Conservation (phyloP, 2,329 filamentous ascomycete species). For the Mollisia scopiformis region DNA sequence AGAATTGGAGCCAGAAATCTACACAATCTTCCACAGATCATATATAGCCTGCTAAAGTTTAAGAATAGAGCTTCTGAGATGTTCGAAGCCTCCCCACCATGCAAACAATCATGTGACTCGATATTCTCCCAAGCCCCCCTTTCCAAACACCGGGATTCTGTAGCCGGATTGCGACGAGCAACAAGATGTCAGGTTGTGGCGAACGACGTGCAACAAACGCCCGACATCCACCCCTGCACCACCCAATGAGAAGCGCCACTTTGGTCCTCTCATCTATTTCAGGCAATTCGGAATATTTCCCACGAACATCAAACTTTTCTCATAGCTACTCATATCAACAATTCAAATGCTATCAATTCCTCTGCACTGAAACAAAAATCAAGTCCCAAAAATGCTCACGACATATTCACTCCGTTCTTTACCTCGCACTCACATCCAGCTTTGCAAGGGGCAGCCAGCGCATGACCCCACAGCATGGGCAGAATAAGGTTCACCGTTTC, state of each 20-base stretch:
- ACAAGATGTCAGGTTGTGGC: constrained; percentile 1
- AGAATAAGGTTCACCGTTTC: neutral
- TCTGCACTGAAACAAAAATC: too few species aligned
- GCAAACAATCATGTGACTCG: neutral
- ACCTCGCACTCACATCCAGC: neutral
- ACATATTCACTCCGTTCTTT: too few species aligned
- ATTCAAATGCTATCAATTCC: too few species aligned
- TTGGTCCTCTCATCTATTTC: neutral
- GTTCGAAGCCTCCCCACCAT: too few species aligned
- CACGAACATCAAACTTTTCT: too few species aligned
- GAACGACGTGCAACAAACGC: constrained; percentile 7
- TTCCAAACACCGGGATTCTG: neutral
- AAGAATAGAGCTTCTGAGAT: too few species aligned
- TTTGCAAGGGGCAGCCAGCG: neutral
- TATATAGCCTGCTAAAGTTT: too few species aligned
- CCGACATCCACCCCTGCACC: neutral
- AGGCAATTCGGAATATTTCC: neutral
- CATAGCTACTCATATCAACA: too few species aligned
- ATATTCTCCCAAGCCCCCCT: neutral
- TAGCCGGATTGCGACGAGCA: constrained; percentile 7
- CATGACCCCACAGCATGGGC: neutral
- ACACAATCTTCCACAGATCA: too few species aligned
- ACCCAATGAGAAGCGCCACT: neutral
- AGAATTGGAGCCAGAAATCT: too few species aligned
- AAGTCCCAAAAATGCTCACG: too few species aligned